Conservation (phyloP, 192 early-diverging fungal genomes). For the Endogone sp. region DNA sequence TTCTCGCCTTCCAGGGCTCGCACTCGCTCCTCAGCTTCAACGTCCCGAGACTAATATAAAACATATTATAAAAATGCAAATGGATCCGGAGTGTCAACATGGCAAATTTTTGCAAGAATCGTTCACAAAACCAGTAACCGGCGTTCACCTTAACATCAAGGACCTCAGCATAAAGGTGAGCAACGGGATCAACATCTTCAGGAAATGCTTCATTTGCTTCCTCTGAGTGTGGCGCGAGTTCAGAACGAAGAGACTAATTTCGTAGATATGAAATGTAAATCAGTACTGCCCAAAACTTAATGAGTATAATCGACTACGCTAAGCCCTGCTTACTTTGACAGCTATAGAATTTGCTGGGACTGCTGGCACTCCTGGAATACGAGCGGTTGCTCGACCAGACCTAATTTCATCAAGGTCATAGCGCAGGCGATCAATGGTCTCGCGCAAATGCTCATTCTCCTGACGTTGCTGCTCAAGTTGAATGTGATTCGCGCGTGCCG, state of each 20-base stretch:
- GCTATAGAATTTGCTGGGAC: not conserved
- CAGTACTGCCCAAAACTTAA: not conserved
- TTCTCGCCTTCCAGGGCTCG: constrained; percentile 24
- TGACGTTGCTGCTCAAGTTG: constrained; percentile 33
- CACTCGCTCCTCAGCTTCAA: constrained; percentile 14
- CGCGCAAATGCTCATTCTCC: constrained; percentile 33
- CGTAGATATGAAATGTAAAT: too few relatives aligned
- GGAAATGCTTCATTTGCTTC: not conserved
- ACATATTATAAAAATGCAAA: too few relatives aligned
- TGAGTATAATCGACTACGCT: too few relatives aligned
- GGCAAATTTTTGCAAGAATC: too few relatives aligned
- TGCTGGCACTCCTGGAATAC: not conserved
- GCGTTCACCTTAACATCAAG: not conserved
- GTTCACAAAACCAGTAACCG: too few relatives aligned
- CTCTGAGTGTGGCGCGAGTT: not conserved
- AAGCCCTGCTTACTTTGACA: not conserved
- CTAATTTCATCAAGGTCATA: constrained; percentile 35
- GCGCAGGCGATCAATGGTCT: constrained; percentile 36
- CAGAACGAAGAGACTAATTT: constrained; percentile 1
- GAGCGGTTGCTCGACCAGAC: constrained; percentile 2
- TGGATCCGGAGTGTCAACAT: too few relatives aligned
- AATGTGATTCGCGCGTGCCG: constrained; percentile 26
- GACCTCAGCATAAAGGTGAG: not conserved
- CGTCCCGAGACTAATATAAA: not conserved
- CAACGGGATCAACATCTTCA: not conserved